Conservation (phyloP, 208 protist species). For the Phytomonas francai region DNA sequence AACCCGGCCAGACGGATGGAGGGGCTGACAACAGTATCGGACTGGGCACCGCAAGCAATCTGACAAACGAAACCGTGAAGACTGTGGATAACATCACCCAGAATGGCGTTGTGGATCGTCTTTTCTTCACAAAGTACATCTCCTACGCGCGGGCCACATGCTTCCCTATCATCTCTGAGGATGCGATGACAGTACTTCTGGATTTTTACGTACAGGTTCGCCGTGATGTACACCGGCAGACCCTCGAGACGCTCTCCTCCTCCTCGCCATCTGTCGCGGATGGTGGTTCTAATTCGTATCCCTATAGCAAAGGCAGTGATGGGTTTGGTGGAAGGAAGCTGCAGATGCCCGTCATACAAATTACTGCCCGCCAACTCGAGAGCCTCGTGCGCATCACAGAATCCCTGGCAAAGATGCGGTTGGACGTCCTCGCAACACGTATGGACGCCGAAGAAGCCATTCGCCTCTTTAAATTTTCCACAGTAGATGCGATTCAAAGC, state of each 20-base stretch:
- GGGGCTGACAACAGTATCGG: constrained; percentile 1
- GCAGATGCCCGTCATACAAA: constrained; percentile 86
- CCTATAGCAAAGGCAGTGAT: constrained; percentile 1
- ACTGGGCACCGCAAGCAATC: constrained; percentile 40
- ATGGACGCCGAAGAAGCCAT: constrained; percentile 94
- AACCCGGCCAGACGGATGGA: constrained; percentile 40
- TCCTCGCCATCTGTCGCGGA: constrained; percentile 10
- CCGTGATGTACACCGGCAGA: constrained; percentile 64
- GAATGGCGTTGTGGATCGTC: constrained; percentile 34
- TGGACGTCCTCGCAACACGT: constrained; percentile 81
- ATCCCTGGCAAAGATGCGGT: constrained; percentile 94
- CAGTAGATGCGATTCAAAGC: constrained; percentile 90
- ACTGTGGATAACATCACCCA: constrained; percentile 4
- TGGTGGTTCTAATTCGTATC: background rate
- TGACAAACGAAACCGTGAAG: constrained; percentile 21
- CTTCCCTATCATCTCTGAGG: constrained; percentile 86
- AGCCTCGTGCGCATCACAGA: constrained; percentile 96
- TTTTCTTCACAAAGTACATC: constrained; percentile 95
- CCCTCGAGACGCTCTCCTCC: constrained; percentile 44
- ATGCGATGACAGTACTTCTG: constrained; percentile 87
- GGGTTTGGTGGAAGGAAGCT: constrained; percentile 18
- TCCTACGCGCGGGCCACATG: constrained; percentile 88
- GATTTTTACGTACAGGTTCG: constrained; percentile 96
- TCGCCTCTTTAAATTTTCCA: constrained; percentile 93
- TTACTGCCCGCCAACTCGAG: constrained; percentile 95